Conservation (phyloP, 345 rosid genomes). For the Salix purpurea region DNA sequence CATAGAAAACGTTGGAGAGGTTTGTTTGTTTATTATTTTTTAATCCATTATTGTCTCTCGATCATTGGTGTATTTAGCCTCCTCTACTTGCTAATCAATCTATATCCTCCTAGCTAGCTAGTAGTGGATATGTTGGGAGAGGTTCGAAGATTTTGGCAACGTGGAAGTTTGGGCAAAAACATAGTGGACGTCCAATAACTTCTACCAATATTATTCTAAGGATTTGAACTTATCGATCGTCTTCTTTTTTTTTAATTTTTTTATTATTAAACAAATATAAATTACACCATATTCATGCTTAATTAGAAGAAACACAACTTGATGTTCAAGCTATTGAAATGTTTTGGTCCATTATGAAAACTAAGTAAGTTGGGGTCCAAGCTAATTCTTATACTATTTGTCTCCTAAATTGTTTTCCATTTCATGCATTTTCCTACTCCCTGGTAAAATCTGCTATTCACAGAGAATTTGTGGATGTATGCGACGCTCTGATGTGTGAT, state of each 20-base stretch:
- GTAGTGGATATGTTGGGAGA: neutral
- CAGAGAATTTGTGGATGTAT: neutral
- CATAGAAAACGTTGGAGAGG: neutral
- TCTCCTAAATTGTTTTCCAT: neutral
- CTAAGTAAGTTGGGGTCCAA: neutral
- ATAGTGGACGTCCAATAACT: neutral
- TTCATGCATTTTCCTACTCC: neutral
- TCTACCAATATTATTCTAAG: neutral
- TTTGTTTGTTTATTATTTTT: neutral
- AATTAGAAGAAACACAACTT: neutral
- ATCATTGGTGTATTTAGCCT: constrained; percentile 3
- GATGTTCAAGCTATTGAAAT: constrained; percentile 1
- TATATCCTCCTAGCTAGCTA: neutral
- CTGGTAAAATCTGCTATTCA: constrained; percentile 1
- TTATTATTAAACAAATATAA: neutral
- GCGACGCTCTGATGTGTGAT: neutral
- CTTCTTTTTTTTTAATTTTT: too few species aligned
- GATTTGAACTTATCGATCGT: neutral
- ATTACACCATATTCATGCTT: neutral
- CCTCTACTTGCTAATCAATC: neutral
- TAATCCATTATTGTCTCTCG: neutral
- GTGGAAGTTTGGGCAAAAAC: neutral
- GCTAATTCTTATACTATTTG: neutral
- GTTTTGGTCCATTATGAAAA: neutral
- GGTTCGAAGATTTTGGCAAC: neutral